These are phyloP conservation scores for Eugenia klotzschiana DNA, from an alignment of 441 rosid genomes.

Conservation along the genomic window DNA sequence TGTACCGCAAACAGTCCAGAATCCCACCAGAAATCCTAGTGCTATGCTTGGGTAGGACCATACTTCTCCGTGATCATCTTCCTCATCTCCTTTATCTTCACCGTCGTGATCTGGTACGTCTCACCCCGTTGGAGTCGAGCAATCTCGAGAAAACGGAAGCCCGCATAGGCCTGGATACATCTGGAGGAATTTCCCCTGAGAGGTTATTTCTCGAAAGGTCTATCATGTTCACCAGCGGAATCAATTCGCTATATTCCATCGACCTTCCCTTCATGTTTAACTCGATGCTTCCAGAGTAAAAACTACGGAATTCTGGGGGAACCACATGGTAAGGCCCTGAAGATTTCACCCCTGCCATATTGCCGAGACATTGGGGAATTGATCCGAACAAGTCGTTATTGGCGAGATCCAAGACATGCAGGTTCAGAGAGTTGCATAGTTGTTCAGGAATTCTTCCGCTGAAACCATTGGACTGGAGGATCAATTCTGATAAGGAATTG, in stretches of 20 bases:
- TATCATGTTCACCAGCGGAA: not conserved
- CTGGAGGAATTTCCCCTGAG: not conserved
- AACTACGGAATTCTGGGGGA: not conserved
- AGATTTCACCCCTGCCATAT: constrained; percentile 1
- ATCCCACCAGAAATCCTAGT: not conserved
- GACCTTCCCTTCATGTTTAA: not conserved
- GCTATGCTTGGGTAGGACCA: not conserved
- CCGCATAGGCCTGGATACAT: not conserved
- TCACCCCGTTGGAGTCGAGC: not conserved
- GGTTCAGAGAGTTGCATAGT: not conserved
- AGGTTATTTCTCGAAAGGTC: not conserved
- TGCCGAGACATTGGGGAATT: not conserved
- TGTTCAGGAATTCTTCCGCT: constrained; percentile 6
- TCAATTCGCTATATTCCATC: not conserved
- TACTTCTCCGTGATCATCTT: not conserved
- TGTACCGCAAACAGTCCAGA: not conserved
- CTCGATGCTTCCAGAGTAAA: not conserved
- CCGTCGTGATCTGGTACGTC: not conserved
- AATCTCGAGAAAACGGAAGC: not conserved
- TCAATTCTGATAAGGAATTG: not conserved
- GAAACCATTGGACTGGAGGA: constrained; percentile 4
- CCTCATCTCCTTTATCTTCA: not conserved
- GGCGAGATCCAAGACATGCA: constrained; percentile 3
- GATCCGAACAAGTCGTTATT: not conserved
- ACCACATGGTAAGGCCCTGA: not conserved